These are phyloP conservation scores for Dinochytrium kinnereticum DNA, from an alignment of 371 early-diverging fungal species.

Conservation along the genomic window DNA sequence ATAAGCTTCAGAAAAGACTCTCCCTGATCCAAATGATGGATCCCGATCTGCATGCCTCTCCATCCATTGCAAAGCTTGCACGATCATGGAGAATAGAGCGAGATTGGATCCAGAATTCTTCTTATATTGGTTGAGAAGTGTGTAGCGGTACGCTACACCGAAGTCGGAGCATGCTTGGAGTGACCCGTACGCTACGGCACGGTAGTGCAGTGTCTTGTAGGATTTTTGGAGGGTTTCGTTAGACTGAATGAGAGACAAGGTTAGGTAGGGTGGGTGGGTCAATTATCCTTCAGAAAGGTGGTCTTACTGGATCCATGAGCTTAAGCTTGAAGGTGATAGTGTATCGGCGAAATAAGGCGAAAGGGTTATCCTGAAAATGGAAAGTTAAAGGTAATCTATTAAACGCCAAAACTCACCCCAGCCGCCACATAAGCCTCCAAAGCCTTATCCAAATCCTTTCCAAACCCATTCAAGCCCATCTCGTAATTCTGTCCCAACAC, in stretches of 20 bases:
- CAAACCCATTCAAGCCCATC: conserved; percentile 1
- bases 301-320: not conserved
- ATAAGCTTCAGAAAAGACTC: not conserved
- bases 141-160: not conserved
- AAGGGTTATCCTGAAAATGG: conserved; percentile 4
- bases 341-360: not conserved
- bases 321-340: not conserved
- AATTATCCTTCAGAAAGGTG: not conserved
- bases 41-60: not conserved
- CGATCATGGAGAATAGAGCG: not conserved
- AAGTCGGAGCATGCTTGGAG: conserved; percentile 6
- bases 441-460: not conserved
- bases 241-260: not conserved
- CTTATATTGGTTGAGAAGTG: too few relatives aligned
- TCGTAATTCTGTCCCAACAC: conserved; percentile 5
- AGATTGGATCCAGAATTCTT: too few relatives aligned
- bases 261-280: not conserved
- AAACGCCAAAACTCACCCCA: not conserved
- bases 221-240: not conserved
- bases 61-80: not conserved
- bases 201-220: not conserved
- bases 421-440: not conserved
- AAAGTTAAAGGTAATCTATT: not conserved
- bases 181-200: not conserved
- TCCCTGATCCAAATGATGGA: not conserved